Conservation (phyloP, 495 filamentous ascomycete species). For the Aspergillus incahuasiensis region DNA sequence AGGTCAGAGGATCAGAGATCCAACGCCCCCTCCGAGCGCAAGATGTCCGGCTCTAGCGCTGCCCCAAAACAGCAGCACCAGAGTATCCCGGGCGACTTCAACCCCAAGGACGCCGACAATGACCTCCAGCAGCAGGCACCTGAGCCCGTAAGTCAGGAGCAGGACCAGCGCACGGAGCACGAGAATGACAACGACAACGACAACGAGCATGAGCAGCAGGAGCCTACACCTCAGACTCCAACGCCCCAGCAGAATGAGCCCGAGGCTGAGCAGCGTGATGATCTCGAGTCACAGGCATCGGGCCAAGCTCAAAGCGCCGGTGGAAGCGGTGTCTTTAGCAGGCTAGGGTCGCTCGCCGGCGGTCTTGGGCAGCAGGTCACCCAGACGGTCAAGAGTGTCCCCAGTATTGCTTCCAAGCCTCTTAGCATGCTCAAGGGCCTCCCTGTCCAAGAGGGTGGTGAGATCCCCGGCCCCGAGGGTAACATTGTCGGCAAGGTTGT, state of each 20-base stretch:
- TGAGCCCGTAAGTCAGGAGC: not conserved
- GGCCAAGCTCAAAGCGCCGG: not conserved
- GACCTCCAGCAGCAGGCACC: constrained; percentile 2
- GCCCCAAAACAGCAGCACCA: not conserved
- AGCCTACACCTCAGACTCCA: not conserved
- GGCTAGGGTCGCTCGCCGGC: not conserved
- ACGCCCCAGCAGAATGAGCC: not conserved
- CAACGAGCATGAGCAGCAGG: constrained; percentile 1
- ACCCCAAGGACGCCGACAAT: constrained; percentile 22
- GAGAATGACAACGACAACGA: not conserved
- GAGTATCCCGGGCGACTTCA: not conserved
- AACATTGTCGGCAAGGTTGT: constrained; percentile 53
- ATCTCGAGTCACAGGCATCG: constrained; percentile 2
- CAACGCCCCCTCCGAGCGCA: not conserved
- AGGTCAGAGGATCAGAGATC: constrained; percentile 5
- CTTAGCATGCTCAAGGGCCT: constrained; percentile 51
- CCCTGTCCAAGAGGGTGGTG: constrained; percentile 52
- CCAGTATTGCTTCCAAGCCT: not conserved
- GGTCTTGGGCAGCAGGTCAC: not conserved
- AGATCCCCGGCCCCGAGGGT: constrained; percentile 51
- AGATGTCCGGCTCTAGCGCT: constrained; percentile 8
- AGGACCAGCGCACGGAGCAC: not conserved
- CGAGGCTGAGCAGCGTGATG: not conserved
- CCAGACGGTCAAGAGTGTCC: not conserved
- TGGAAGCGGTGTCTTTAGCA: constrained; percentile 5